A percentile compares a stretch with the other conserved stretches of the same genome.
Evolutionary conservation across 352 stramenopile genomes (phyloP).

Genomic region (Phytophthora boehmeriae): DNA sequence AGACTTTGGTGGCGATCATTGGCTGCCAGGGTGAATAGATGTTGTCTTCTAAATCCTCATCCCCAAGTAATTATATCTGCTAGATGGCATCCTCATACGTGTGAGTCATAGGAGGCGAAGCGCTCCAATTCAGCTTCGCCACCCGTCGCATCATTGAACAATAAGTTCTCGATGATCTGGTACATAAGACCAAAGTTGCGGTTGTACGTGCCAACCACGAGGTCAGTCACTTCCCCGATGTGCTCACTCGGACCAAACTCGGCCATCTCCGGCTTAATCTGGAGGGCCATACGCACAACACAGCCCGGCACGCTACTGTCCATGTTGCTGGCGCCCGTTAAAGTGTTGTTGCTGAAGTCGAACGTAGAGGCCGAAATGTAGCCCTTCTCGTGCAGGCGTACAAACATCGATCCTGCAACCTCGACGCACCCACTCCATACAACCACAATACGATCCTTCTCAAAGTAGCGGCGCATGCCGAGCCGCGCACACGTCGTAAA

Average conservation of each 20-base stretch:
- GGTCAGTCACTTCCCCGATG: conserved; percentile 50
- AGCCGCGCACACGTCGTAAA: conserved; percentile 23
- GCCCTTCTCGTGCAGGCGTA: conserved; percentile 42
- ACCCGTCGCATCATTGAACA: conserved; percentile 31
- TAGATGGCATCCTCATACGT: not conserved
- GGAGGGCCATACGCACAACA: conserved; percentile 26
- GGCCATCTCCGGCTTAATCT: conserved; percentile 33
- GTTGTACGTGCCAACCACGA: conserved; percentile 53
- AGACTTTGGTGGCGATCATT: too few relatives aligned
- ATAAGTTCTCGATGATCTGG: conserved; percentile 43
- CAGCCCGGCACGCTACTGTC: conserved; percentile 13
- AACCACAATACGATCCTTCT: conserved; percentile 24
- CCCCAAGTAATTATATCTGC: too few relatives aligned
- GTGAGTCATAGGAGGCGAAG: conserved; percentile 24
- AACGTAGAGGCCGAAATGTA: conserved; percentile 24
- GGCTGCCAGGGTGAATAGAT: too few relatives aligned
- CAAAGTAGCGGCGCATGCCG: conserved; percentile 32
- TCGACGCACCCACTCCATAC: conserved; percentile 47
- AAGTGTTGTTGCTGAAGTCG: conserved; percentile 17
- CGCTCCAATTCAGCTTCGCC: conserved; percentile 19
- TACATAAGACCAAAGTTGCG: conserved; percentile 49
- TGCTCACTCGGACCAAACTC: conserved; percentile 21
- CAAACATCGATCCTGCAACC: conserved; percentile 31
- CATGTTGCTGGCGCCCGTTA: not conserved
- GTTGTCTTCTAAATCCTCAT: too few relatives aligned